These are phyloP conservation scores for Aquanectria penicillioides DNA, from an alignment of 2,329 filamentous ascomycete genomes.

Conservation along the genomic window DNA sequence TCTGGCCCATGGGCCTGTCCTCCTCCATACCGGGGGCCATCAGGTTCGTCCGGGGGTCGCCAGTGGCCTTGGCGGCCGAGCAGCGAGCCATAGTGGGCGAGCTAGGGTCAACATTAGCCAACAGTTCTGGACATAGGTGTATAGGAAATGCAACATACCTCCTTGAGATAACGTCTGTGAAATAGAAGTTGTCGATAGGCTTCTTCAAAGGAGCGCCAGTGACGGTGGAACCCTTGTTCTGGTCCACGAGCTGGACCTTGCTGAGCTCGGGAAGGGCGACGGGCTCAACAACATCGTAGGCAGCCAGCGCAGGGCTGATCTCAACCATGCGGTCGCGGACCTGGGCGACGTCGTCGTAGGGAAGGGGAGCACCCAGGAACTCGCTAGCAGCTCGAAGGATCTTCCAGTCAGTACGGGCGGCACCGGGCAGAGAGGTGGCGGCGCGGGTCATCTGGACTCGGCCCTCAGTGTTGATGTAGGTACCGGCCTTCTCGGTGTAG, in stretches of 20 bases:
- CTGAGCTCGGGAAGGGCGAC: constrained; percentile 78
- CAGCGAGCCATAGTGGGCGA: constrained; percentile 98
- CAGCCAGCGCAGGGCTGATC: constrained; percentile 88
- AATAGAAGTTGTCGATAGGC: constrained; percentile 96
- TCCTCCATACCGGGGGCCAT: constrained; percentile 78
- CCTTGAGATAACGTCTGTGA: constrained; percentile 96
- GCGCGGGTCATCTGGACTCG: constrained; percentile 93
- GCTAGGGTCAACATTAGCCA: constrained; percentile 59
- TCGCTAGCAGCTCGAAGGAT: constrained; percentile 94
- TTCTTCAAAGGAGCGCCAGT: constrained; percentile 81
- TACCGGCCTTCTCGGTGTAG: constrained; percentile 96
- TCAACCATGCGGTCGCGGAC: constrained; percentile 94
- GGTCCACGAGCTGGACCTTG: constrained; percentile 95
- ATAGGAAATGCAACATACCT: constrained; percentile 69
- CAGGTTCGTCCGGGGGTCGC: constrained; percentile 81
- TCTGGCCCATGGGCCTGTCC: constrained; percentile 69
- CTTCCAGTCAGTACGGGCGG: constrained; percentile 97
- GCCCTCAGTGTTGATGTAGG: constrained; percentile 98
- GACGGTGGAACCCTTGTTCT: constrained; percentile 88
- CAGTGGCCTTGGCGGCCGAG: constrained; percentile 88
- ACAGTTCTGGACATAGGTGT: constrained; percentile 23
- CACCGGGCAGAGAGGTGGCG: constrained; percentile 88
- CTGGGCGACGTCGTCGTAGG: constrained; percentile 91
- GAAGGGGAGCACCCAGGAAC: constrained; percentile 86
- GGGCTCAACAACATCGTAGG: constrained; percentile 91